Percentiles rank a stretch among this genome's conserved stretches.
These are phyloP conservation scores for Boletales sp. DNA, from an alignment of 768 basidiomycete species.

Conservation along the genomic window DNA sequence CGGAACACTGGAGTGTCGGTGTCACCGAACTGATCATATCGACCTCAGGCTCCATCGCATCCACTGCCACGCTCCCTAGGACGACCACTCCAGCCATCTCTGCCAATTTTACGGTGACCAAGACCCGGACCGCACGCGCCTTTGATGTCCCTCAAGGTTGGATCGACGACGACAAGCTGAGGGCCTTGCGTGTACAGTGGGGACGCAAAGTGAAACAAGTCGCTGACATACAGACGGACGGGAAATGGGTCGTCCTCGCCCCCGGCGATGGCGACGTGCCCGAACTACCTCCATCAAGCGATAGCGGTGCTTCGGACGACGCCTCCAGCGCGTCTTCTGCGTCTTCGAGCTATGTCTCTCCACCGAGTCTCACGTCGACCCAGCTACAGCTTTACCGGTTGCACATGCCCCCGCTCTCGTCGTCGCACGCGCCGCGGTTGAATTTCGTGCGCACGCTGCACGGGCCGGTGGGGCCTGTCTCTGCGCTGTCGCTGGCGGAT, in stretches of 20 bases:
- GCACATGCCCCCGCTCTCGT: constrained; percentile 49
- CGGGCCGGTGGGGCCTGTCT: constrained; percentile 65
- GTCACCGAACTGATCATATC: constrained; percentile 74
- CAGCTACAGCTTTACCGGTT: constrained; percentile 75
- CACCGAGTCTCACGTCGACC: constrained; percentile 44
- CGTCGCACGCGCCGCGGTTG: constrained; percentile 58
- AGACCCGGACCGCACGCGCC: constrained; percentile 63
- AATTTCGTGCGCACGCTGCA: constrained; percentile 68
- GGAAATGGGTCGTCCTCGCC: constrained; percentile 80
- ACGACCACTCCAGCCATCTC: constrained; percentile 6
- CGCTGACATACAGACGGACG: constrained; percentile 77
- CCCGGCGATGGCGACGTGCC: constrained; percentile 42
- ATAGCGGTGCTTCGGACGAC: constrained; percentile 17
- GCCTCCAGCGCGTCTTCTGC: constrained; percentile 24
- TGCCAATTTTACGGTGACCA: constrained; percentile 45
- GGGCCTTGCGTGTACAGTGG: constrained; percentile 70
- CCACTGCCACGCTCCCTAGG: constrained; percentile 3
- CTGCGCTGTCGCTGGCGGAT: constrained; percentile 69
- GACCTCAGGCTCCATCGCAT: constrained; percentile 13
- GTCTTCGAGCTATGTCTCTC: constrained; percentile 27
- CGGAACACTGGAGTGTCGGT: constrained; percentile 75
- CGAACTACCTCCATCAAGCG: constrained; percentile 5
- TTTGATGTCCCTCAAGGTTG: constrained; percentile 70
- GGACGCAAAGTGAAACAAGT: constrained; percentile 67
- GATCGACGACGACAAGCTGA: constrained; percentile 64